Base-by-base conservation (phyloP, 2,329 filamentous ascomycete genomes). In the Scedosporium apiospermum region DNA sequence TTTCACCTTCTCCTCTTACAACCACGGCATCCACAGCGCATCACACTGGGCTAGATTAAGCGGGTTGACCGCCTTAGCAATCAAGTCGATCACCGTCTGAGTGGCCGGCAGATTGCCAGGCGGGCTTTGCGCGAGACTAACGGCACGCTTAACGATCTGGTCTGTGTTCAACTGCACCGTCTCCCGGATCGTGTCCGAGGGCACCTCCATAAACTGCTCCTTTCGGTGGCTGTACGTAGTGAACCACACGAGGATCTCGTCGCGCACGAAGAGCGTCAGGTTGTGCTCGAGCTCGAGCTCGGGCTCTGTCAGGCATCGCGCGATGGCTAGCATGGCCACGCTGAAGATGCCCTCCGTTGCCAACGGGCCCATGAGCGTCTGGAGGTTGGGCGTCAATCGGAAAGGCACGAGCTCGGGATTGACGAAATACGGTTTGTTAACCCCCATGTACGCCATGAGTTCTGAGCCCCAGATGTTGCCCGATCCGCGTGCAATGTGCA, bases 181-280 rank as follows among this genome's bases (percentile, higher is more conserved):
- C 63, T 95, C 90, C 23, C 90, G 81, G 58, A 96, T 79, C 71
- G 90, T 87, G 38, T 81, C 84, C 64, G 91, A 87, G 55, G 67
- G 67, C 65, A 66, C 80, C 68, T 76, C 74, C 42, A 60, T 55
- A 55, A 82, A 80, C 5, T 78, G 74, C 57, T 62, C 60, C 63
- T 71, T 73, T 12, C 91, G 85, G 71, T 96, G 90, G 66, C 79
- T 84, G 23, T 62, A 62, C 66, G 87, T 89, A 2, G 90, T 96
- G 68, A 93, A 93, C 95, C 95, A 99, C 77, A 93, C 96, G 67
- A 93, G 93, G 84, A 99, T 96, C 76, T 99, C 95, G 70, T 99
- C 95, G 6, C 95, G 87, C 65, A 99, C 95, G 74, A 98, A 98
- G 64, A 99, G 85, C 63, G 88, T 91, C 59, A 99, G 83, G 64